Evolutionary conservation across 1,284 basidiomycete genomes (phyloP).

Genomic region (Phellopilus nigrolimitatus): DNA sequence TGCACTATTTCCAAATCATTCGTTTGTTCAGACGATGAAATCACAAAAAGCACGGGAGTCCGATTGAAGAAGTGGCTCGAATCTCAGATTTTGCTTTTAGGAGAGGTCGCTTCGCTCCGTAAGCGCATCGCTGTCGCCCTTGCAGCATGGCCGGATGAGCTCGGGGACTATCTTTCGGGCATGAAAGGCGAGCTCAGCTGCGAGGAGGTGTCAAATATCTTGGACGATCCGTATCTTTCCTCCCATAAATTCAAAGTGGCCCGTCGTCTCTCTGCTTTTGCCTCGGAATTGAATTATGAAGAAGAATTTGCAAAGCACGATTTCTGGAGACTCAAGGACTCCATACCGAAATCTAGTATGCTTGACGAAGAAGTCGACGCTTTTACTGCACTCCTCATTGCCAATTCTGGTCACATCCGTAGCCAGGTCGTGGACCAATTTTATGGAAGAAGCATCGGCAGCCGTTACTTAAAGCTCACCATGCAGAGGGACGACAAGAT

Average conservation of each 20-base stretch:
- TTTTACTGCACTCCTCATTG: conserved; percentile 69
- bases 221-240: conserved; percentile 50
- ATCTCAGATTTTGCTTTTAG: conserved; percentile 40
- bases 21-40: conserved; percentile 30
- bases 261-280: conserved; percentile 49
- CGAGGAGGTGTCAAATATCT: conserved; percentile 44
- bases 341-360: conserved; percentile 52
- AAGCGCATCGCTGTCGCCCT: conserved; percentile 51
- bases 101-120: conserved; percentile 35
- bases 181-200: conserved; percentile 42
- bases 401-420: conserved; percentile 52
- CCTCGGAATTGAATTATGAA: conserved; percentile 34
- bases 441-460: conserved; percentile 39
- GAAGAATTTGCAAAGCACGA: conserved; percentile 50
- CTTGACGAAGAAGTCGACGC: conserved; percentile 65
- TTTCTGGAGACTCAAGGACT: conserved; percentile 81
- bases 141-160: conserved; percentile 67
- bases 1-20: conserved; percentile 55
- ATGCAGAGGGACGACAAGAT: conserved; percentile 22
- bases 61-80: conserved; percentile 65
- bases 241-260: conserved; percentile 76
- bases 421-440: conserved; percentile 52
- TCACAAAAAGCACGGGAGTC: conserved; percentile 35
- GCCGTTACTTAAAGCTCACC: conserved; percentile 24
- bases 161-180: conserved; percentile 40